Evolutionary conservation across 2,329 filamentous ascomycete genomes (phyloP).

Genomic region (Fusarium sp.): DNA sequence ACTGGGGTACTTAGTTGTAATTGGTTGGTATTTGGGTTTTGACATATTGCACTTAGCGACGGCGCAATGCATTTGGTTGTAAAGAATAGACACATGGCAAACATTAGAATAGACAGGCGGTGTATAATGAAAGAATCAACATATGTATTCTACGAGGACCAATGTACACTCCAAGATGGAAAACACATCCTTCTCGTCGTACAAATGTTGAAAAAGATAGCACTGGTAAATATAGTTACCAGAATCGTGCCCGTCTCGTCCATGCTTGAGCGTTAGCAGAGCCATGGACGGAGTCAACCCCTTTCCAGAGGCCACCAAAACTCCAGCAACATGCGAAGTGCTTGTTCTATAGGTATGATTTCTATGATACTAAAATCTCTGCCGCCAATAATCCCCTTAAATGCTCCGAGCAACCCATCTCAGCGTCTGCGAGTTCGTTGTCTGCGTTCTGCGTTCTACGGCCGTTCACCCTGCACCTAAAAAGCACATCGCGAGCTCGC

Average conservation of each 20-base stretch:
- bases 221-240: neutral
- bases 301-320: neutral
- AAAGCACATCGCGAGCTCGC: conserved; percentile 33
- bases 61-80: conserved; percentile 17
- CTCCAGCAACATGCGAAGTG: neutral
- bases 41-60: conserved; percentile 23
- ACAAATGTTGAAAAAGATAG: neutral
- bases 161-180: neutral
- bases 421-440: conserved; percentile 33
- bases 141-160: neutral
- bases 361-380: conserved; percentile 25
- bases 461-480: conserved; percentile 13
- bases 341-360: conserved; percentile 36
- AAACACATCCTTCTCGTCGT: too few species aligned
- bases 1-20: conserved; percentile 8
- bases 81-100: conserved; percentile 11
- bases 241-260: neutral
- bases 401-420: conserved; percentile 36
- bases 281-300: neutral
- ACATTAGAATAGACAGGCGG: conserved; percentile 18
- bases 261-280: neutral
- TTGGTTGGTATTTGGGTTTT: neutral
- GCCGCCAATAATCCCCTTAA: conserved; percentile 21
- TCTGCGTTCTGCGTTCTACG: conserved; percentile 20
- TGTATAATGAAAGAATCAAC: conserved; percentile 6